Evolutionary conservation across 805 yeast species (phyloP).

Genomic region (Starmerella sirachaensis): DNA sequence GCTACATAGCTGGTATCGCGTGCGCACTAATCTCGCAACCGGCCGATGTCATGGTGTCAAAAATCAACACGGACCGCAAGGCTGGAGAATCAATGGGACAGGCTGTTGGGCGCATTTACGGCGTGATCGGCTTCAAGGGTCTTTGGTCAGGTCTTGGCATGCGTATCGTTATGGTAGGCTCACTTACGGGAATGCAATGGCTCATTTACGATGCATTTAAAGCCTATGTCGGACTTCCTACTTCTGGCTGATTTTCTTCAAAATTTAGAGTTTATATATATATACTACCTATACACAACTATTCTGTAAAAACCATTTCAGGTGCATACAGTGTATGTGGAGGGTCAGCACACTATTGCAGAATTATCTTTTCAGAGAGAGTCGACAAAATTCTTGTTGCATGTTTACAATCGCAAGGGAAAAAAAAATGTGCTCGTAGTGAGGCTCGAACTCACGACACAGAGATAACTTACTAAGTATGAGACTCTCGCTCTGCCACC

Average conservation of each 20-base stretch:
- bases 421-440: no score
- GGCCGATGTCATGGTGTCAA: slow-evolving; percentile 97
- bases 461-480: no score
- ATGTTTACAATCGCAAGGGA: no score
- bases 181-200: slow-evolving; percentile 96
- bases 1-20: slow-evolving; percentile 93
- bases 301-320: no score
- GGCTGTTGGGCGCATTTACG: slow-evolving; percentile 65
- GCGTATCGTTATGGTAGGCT: slow-evolving; percentile 94
- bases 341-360: no score
- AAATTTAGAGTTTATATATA: not conserved
- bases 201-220: slow-evolving; percentile 90
- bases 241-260: slow-evolving; percentile 52
- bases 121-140: slow-evolving; percentile 75
- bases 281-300: not conserved
- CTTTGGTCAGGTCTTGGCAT: slow-evolving; percentile 92
- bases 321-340: no score
- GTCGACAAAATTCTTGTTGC: no score
- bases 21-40: slow-evolving; percentile 96
- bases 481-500: no score
- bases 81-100: slow-evolving; percentile 53
- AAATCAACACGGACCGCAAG: slow-evolving; percentile 63
- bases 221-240: slow-evolving; percentile 87
- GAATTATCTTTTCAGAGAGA: no score
- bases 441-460: no score